Evolutionary conservation across 2,329 filamentous ascomycete genomes (phyloP).

Genomic region (Falciphora oryzae): DNA sequence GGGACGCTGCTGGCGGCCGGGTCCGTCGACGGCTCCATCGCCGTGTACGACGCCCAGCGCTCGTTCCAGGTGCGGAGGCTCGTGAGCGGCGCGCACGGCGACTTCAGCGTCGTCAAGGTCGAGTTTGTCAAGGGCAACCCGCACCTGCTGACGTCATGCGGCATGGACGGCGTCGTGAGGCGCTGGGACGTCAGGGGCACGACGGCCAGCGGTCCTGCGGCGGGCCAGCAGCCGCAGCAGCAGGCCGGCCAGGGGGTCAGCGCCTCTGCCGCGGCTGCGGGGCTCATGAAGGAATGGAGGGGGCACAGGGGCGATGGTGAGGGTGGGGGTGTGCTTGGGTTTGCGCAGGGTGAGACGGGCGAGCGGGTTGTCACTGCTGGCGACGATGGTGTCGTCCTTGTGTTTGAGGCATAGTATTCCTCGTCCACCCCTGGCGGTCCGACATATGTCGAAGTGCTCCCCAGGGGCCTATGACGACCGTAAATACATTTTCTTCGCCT

Average conservation of each 20-base stretch:
- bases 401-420: conserved; percentile 53
- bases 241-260: conserved; percentile 19
- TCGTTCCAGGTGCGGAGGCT: conserved; percentile 81
- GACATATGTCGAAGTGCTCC: too few species aligned
- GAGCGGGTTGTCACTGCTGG: conserved; percentile 80
- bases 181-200: conserved; percentile 75
- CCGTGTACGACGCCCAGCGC: conserved; percentile 79
- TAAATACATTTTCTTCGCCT: too few species aligned
- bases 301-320: conserved; percentile 82
- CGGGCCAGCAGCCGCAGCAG: conserved; percentile 23
- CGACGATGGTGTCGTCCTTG: conserved; percentile 69
- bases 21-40: conserved; percentile 72
- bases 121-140: conserved; percentile 59
- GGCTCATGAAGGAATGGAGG: conserved; percentile 79
- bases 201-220: conserved; percentile 18
- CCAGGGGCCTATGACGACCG: too few species aligned
- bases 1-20: conserved; percentile 50
- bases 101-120: conserved; percentile 86
- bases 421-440: background rate
- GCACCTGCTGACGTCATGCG: conserved; percentile 78
- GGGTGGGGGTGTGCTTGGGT: conserved; percentile 82
- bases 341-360: conserved; percentile 75
- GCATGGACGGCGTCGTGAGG: conserved; percentile 86
- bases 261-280: conserved; percentile 48
- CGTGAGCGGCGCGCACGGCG: conserved; percentile 77